phyloP scores from a whole-genome alignment of 2,329 filamentous ascomycete genomes.

The Berkeleyomyces basicola region DNA sequence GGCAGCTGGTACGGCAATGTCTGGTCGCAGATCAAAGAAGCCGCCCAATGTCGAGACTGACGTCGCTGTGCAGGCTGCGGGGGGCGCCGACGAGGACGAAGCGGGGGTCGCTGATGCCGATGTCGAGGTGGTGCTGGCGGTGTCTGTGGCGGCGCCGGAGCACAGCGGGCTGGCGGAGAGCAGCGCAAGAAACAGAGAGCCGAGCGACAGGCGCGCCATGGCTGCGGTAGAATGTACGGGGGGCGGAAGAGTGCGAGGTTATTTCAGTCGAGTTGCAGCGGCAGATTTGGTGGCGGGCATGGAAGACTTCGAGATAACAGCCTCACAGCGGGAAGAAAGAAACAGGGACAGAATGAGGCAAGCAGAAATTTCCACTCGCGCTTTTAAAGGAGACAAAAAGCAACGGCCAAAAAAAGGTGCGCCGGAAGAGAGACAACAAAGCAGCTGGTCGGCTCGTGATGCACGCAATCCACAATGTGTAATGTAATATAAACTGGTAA shows the following conservation, averaged over 20 bases:
- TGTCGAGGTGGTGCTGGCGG: constrained; percentile 21
- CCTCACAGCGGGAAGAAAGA: not conserved
- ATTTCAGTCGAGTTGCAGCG: not conserved
- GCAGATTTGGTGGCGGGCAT: not conserved
- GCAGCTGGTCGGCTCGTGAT: not conserved
- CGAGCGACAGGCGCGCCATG: constrained; percentile 6
- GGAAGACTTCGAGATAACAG: not conserved
- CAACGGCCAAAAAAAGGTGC: not conserved
- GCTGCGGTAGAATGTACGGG: no score
- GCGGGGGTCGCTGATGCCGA: constrained; percentile 25
- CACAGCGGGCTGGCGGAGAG: constrained; percentile 19
- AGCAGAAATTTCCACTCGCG: not conserved
- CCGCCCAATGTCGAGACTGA: constrained; percentile 37
- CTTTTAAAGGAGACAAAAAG: not conserved
- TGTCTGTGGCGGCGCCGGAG: constrained; percentile 20
- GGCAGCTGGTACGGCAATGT: constrained; percentile 28
- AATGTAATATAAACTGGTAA: not conserved
- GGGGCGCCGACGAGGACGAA: constrained; percentile 16
- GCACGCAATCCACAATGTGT: no score
- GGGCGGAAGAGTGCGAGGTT: not conserved
- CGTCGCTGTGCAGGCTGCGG: constrained; percentile 38
- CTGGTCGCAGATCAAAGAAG: constrained; percentile 42
- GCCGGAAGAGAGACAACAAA: not conserved
- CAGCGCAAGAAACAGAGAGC: constrained; percentile 12
- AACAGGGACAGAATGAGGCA: not conserved